Conservation (phyloP, 768 basidiomycete species). For the Exidia glandulosa region DNA sequence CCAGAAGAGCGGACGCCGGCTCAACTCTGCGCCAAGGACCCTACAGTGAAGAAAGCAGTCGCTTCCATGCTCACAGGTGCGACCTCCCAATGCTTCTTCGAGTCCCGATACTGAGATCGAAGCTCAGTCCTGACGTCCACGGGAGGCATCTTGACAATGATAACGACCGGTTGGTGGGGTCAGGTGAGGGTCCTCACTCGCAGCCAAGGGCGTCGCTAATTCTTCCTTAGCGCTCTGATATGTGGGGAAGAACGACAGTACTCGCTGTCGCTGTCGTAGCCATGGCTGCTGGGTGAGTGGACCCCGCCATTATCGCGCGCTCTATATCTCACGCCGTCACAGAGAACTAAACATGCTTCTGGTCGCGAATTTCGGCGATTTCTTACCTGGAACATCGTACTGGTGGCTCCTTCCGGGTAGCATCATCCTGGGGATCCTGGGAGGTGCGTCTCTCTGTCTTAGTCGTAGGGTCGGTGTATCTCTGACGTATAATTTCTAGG, state of each 20-base stretch:
- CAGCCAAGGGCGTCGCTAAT: background rate
- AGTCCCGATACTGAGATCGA: background rate
- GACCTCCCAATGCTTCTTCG: background rate
- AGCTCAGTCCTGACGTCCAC: background rate
- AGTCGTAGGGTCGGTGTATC: background rate
- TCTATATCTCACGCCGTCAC: background rate
- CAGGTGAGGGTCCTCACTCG: background rate
- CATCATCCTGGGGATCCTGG: background rate
- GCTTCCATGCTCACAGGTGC: background rate
- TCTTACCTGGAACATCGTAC: background rate
- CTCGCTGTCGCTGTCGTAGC: background rate
- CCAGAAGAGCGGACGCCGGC: too few species aligned
- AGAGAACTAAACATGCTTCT: background rate
- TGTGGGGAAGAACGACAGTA: background rate
- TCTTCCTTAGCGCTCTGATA: background rate
- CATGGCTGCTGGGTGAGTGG: background rate
- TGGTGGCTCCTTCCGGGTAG: background rate
- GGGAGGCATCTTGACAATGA: background rate
- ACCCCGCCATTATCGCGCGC: background rate
- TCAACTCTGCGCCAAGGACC: background rate
- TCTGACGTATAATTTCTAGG: background rate
- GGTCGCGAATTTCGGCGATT: background rate
- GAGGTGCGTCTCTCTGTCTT: background rate
- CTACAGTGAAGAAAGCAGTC: background rate
- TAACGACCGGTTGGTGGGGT: background rate